Conservation (phyloP, 805 yeast genomes). For the Candida easanensis region DNA sequence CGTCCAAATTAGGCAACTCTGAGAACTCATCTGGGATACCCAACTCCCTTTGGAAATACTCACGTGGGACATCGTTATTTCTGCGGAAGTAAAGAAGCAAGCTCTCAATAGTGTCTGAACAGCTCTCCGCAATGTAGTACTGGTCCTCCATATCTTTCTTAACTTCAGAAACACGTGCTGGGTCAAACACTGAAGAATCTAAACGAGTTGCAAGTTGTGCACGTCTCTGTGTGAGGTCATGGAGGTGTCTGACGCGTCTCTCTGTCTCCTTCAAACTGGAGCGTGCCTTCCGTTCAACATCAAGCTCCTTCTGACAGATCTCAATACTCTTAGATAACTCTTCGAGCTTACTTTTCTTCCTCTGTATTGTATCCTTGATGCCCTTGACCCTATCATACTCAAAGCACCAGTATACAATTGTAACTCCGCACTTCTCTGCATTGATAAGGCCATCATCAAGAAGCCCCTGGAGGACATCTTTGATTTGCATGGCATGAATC, state of each 20-base stretch:
- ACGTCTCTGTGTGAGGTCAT: constrained; percentile 13
- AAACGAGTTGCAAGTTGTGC: constrained; percentile 7
- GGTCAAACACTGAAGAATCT: constrained; percentile 12
- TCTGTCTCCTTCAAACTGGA: constrained; percentile 3
- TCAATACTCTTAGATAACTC: constrained; percentile 15
- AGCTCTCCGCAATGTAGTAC: constrained; percentile 11
- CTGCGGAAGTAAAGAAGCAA: constrained; percentile 36
- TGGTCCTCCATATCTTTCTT: constrained; percentile 14
- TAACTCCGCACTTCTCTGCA: constrained; percentile 53
- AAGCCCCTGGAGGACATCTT: constrained; percentile 44
- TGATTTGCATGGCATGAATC: constrained; percentile 52
- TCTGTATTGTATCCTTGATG: constrained; percentile 11
- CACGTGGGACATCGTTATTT: constrained; percentile 29
- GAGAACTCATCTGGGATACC: constrained; percentile 43
- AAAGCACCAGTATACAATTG: constrained; percentile 52
- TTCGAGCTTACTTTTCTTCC: constrained; percentile 1
- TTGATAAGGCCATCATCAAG: constrained; percentile 48
- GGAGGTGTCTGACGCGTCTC: constrained; percentile 8
- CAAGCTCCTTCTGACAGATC: constrained; percentile 14
- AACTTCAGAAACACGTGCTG: constrained; percentile 15
- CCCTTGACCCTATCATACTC: constrained; percentile 30
- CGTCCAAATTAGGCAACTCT: constrained; percentile 22
- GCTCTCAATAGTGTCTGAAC: constrained; percentile 41
- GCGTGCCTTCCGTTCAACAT: constrained; percentile 3
- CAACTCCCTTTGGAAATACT: constrained; percentile 36